Evolutionary conservation across 768 basidiomycete genomes (phyloP).

Genomic region (Leccinum pellstonianum): DNA sequence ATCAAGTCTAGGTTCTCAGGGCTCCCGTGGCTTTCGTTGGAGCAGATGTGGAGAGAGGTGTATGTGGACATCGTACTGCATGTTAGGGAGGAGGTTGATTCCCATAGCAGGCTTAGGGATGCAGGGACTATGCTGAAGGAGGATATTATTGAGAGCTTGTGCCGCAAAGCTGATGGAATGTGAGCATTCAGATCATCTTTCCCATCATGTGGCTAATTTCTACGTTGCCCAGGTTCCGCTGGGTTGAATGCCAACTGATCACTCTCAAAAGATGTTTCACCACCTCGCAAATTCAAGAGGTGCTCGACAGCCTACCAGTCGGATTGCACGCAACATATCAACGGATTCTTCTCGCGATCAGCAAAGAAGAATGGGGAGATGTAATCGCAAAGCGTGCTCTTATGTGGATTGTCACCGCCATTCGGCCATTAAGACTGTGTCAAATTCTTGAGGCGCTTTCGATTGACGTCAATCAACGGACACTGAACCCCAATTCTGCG

Average conservation of each 20-base stretch:
- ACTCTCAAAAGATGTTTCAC: not conserved
- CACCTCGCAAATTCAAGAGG: not conserved
- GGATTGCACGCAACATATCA: not conserved
- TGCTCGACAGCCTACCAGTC: not conserved
- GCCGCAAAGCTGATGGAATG: constrained; percentile 13
- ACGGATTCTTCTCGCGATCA: not conserved
- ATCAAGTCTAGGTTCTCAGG: constrained; percentile 7
- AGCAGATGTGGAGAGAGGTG: not conserved
- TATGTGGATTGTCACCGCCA: not conserved
- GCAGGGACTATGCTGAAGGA: not conserved
- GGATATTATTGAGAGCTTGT: not conserved
- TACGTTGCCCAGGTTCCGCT: not conserved
- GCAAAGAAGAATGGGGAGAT: not conserved
- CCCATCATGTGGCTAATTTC: not conserved
- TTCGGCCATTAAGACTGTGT: not conserved
- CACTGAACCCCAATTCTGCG: not conserved
- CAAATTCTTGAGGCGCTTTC: not conserved
- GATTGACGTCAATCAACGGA: not conserved
- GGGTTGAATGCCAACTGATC: not conserved
- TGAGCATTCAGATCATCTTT: not conserved
- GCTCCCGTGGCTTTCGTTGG: constrained; percentile 7
- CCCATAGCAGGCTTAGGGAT: constrained; percentile 6
- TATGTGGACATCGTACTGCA: constrained; percentile 12
- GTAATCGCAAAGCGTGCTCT: not conserved
- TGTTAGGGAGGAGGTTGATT: constrained; percentile 6